A percentile compares a stretch with the other conserved stretches of the same genome.
Conservation (phyloP, 2,329 filamentous ascomycete species). For the Colletotrichum lindemuthianum region DNA sequence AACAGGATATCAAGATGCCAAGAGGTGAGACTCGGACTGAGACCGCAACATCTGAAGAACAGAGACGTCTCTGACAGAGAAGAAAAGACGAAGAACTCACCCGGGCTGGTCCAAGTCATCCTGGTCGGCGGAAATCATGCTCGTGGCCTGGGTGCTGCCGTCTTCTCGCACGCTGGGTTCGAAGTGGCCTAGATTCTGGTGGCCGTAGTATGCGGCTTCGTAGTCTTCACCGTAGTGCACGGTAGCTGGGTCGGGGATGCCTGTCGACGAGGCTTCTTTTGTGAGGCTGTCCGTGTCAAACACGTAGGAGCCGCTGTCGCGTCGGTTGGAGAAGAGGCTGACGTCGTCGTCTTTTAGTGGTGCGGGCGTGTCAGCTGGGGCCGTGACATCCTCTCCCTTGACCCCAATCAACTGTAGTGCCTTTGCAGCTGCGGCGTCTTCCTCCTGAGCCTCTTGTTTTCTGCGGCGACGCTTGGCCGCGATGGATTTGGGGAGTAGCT, state of each 20-base stretch:
- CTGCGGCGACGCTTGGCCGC: conserved; percentile 59
- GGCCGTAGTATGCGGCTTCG: not conserved
- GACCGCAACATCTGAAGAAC: conserved; percentile 1
- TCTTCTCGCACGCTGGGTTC: conserved; percentile 4
- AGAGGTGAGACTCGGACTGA: conserved; percentile 13
- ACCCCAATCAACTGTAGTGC: conserved; percentile 37
- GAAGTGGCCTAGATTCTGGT: not conserved
- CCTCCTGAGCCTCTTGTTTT: conserved; percentile 55
- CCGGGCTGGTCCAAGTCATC: conserved; percentile 2
- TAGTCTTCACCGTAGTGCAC: conserved; percentile 5
- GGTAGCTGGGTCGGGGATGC: conserved; percentile 22
- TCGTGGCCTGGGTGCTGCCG: conserved; percentile 17
- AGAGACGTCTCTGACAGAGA: not conserved
- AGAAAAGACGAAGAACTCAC: conserved; percentile 13
- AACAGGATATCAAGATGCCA: conserved; percentile 2
- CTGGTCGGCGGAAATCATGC: conserved; percentile 20
- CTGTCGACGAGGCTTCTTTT: conserved; percentile 24
- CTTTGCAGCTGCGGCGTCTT: conserved; percentile 37
- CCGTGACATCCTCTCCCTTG: conserved; percentile 32
- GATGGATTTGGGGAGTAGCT: conserved; percentile 64
- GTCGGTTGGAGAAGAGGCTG: conserved; percentile 49
- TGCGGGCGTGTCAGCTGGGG: conserved; percentile 21
- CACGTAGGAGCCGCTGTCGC: conserved; percentile 47
- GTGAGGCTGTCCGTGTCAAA: conserved; percentile 40
- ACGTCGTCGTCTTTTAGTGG: conserved; percentile 43